A percentile compares a stretch with the other conserved stretches of the same genome.
These are phyloP conservation scores for Niebla homalea DNA, from an alignment of 495 filamentous ascomycete genomes.

Conservation along the genomic window DNA sequence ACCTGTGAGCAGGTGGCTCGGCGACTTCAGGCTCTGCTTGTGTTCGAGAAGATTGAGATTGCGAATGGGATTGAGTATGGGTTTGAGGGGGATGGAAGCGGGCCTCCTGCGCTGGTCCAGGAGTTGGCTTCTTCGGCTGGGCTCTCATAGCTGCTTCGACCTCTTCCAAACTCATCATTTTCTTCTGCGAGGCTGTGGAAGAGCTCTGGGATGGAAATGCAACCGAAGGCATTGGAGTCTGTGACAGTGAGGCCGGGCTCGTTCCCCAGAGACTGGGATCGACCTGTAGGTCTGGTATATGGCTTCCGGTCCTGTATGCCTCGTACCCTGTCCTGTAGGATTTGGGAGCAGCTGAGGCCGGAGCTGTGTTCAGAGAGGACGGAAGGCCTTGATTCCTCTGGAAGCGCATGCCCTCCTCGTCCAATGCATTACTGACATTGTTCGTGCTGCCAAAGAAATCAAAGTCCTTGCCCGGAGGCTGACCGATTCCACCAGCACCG, in stretches of 20 bases:
- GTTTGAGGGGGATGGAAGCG: constrained; percentile 21
- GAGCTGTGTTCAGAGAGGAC: constrained; percentile 17
- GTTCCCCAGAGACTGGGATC: constrained; percentile 89
- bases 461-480: constrained; percentile 76
- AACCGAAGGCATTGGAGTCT: neutral
- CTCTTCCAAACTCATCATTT: constrained; percentile 93
- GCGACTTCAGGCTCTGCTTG: neutral
- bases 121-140: constrained; percentile 39
- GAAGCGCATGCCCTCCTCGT: constrained; percentile 79
- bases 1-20: constrained; percentile 7
- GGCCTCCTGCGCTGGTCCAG: constrained; percentile 23
- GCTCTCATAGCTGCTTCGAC: constrained; percentile 87
- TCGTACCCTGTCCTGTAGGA: constrained; percentile 72
- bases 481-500: constrained; percentile 13
- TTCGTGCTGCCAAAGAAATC: constrained; percentile 93
- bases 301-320: constrained; percentile 63
- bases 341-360: constrained; percentile 36
- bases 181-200: constrained; percentile 37
- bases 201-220: constrained; percentile 13
- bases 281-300: constrained; percentile 74
- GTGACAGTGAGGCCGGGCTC: constrained; percentile 24
- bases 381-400: constrained; percentile 42
- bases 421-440: constrained; percentile 67
- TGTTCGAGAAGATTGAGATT: neutral
- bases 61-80: neutral